These are phyloP conservation scores for Brassica carinata DNA, from an alignment of 345 rosid species.

Conservation along the genomic window DNA sequence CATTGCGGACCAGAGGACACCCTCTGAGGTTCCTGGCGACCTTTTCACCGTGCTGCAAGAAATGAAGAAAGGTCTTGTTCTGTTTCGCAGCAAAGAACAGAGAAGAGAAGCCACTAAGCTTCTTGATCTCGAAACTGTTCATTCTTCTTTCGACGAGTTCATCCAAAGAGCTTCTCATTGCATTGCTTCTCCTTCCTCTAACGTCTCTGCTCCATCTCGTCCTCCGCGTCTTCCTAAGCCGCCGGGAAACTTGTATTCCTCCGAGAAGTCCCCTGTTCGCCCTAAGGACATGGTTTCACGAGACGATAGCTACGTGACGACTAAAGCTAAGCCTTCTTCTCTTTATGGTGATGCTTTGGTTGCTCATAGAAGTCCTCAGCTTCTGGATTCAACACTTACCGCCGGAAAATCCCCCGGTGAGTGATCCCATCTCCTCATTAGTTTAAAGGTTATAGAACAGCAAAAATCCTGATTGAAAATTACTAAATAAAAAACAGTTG, in stretches of 20 bases:
- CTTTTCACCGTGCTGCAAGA: conserved; percentile 71
- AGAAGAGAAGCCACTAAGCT: conserved; percentile 72
- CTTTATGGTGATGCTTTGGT: conserved; percentile 44
- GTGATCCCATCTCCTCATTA: conserved; percentile 13
- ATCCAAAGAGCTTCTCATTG: conserved; percentile 89
- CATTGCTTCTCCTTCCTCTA: conserved; percentile 50
- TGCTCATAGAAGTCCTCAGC: conserved; percentile 48
- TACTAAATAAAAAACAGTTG: too few relatives aligned
- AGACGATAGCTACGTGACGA: conserved; percentile 76
- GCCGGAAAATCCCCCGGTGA: conserved; percentile 57
- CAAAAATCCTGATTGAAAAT: too few relatives aligned
- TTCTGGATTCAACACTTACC: conserved; percentile 62
- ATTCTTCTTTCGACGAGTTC: conserved; percentile 68
- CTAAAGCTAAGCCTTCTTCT: conserved; percentile 57
- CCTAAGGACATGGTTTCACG: conserved; percentile 56
- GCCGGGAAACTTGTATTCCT: conserved; percentile 35
- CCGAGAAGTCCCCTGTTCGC: conserved; percentile 37
- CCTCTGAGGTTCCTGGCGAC: conserved; percentile 66
- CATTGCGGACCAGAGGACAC: conserved; percentile 58
- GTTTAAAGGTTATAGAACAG: too few relatives aligned
- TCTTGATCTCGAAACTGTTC: conserved; percentile 79
- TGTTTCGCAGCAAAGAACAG: conserved; percentile 67
- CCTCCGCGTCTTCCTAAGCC: not conserved
- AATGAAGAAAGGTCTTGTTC: conserved; percentile 70
- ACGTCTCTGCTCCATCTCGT: conserved; percentile 1